A percentile compares a stretch with the other conserved stretches of the same genome.
Evolutionary conservation across 106 monocot genomes (phyloP).

Genomic region (Dendrobium nobile): DNA sequence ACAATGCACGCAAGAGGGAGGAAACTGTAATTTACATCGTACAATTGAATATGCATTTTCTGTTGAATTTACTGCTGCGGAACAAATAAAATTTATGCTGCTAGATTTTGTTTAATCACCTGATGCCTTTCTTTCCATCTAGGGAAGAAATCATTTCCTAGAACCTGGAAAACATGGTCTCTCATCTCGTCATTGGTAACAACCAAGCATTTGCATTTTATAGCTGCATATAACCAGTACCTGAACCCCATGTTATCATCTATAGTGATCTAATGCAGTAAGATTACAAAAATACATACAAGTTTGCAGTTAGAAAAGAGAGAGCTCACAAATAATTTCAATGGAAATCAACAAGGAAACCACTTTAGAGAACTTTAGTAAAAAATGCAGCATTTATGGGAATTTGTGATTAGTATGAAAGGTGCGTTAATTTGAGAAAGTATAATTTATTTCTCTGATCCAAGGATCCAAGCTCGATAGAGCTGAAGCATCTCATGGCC

Average conservation of each 20-base stretch:
- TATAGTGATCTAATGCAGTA: slow-evolving; percentile 10
- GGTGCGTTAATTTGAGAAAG: too few relatives aligned
- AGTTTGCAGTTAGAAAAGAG: not conserved
- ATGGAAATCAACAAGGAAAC: not conserved
- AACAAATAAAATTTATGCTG: not conserved
- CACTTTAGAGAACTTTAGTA: too few relatives aligned
- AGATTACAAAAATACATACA: not conserved
- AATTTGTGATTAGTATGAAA: too few relatives aligned
- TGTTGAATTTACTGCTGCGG: not conserved
- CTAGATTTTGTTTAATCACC: slow-evolving; percentile 27
- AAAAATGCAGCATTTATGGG: too few relatives aligned
- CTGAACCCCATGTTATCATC: slow-evolving; percentile 62
- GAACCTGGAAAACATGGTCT: slow-evolving; percentile 73
- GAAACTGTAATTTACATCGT: not conserved
- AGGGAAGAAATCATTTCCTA: slow-evolving; percentile 82
- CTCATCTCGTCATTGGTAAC: slow-evolving; percentile 94
- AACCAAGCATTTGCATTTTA: slow-evolving; percentile 71
- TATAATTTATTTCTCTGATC: too few relatives aligned
- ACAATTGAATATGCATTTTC: not conserved
- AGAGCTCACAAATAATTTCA: not conserved
- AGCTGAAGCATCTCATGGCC: too few relatives aligned
- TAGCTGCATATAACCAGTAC: slow-evolving; percentile 98
- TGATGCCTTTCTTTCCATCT: slow-evolving; percentile 96
- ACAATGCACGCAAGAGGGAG: not conserved
- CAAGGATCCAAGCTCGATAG: too few relatives aligned